Conservation (phyloP, 805 yeast species). For the Candida endomychidarum region DNA sequence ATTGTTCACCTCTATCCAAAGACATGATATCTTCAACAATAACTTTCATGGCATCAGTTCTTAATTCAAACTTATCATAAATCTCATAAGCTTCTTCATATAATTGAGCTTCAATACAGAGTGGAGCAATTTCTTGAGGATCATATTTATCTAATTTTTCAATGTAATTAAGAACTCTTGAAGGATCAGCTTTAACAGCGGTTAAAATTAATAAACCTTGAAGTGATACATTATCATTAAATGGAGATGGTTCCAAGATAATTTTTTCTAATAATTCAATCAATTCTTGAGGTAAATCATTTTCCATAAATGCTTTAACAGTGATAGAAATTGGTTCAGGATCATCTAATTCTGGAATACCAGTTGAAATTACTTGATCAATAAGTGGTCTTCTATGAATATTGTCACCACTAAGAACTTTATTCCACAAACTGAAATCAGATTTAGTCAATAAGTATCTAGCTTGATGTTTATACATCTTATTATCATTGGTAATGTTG, state of each 20-base stretch:
- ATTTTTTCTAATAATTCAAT: slow-evolving; percentile 95
- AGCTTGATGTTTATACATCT: slow-evolving; percentile 99
- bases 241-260: slow-evolving; percentile 95
- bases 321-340: slow-evolving; percentile 94
- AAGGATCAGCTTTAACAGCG: slow-evolving; percentile 91
- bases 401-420: slow-evolving; percentile 73
- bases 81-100: slow-evolving; percentile 94
- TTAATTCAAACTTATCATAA: slow-evolving; percentile 78
- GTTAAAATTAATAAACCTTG: slow-evolving; percentile 92
- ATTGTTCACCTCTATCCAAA: slow-evolving; percentile 89
- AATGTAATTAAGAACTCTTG: slow-evolving; percentile 78
- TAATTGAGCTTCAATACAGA: slow-evolving; percentile 84
- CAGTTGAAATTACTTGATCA: slow-evolving; percentile 94
- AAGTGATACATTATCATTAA: slow-evolving; percentile 90
- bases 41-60: slow-evolving; percentile 80
- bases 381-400: slow-evolving; percentile 86
- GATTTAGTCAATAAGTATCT: slow-evolving; percentile 87
- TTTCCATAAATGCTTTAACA: slow-evolving; percentile 94
- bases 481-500: slow-evolving; percentile 90
- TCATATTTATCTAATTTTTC: slow-evolving; percentile 90
- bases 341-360: slow-evolving; percentile 89
- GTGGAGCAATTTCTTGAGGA: slow-evolving; percentile 89
- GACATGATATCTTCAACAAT: slow-evolving; percentile 92
- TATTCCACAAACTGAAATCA: slow-evolving; percentile 79
- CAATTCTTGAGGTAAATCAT: slow-evolving; percentile 87